These are phyloP conservation scores for Tephrocybe sp. DNA, from an alignment of 768 basidiomycete species.

Conservation along the genomic window DNA sequence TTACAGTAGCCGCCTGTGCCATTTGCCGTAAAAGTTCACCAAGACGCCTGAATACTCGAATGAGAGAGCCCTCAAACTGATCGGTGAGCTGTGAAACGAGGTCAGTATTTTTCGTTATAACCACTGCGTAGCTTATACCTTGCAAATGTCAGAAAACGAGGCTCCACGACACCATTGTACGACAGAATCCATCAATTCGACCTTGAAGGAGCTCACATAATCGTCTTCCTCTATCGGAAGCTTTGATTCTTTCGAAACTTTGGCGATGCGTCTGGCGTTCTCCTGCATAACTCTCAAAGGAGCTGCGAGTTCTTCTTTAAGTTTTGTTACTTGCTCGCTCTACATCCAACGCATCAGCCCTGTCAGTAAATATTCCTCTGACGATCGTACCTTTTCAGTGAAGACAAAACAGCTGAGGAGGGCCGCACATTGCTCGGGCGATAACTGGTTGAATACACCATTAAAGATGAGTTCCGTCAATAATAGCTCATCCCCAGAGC, in stretches of 20 bases:
- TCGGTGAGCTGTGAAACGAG: constrained; percentile 74
- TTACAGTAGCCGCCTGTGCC: constrained; percentile 93
- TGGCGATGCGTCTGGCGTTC: constrained; percentile 92
- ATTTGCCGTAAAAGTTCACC: constrained; percentile 96
- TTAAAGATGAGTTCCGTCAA: constrained; percentile 98
- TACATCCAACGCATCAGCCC: constrained; percentile 22
- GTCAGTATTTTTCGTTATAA: background rate
- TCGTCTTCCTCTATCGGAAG: constrained; percentile 87
- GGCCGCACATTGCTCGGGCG: constrained; percentile 90
- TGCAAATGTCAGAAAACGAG: constrained; percentile 94
- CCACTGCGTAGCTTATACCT: constrained; percentile 46
- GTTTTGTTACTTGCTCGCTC: constrained; percentile 83
- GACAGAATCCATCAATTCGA: constrained; percentile 98
- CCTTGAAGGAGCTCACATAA: constrained; percentile 96
- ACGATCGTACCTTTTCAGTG: constrained; percentile 74
- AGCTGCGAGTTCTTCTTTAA: constrained; percentile 91
- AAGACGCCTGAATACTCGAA: constrained; percentile 92
- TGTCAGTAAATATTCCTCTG: background rate
- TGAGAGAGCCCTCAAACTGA: constrained; percentile 95
- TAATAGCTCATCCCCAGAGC: constrained; percentile 92
- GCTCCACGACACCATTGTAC: constrained; percentile 98
- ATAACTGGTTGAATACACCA: constrained; percentile 87
- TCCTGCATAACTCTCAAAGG: constrained; percentile 96
- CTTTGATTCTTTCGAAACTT: constrained; percentile 92
- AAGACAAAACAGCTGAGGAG: constrained; percentile 98